These are phyloP conservation scores for Cryomyces minteri DNA, from an alignment of 495 filamentous ascomycete genomes.

Conservation along the genomic window DNA sequence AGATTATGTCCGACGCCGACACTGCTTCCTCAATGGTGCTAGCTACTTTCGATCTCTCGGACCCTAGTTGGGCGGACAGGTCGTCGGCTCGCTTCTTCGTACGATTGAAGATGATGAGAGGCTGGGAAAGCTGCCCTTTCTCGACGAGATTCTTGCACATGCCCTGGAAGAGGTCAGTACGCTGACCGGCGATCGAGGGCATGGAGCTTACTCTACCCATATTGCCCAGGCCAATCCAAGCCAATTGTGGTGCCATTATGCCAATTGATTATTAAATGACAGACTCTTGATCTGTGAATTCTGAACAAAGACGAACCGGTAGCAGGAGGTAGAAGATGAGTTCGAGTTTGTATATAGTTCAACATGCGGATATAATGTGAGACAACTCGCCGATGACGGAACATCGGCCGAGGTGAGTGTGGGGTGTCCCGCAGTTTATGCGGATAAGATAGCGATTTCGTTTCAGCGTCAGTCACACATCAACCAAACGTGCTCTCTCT, in stretches of 20 bases:
- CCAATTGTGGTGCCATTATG: slow-evolving; percentile 40
- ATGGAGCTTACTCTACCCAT: slow-evolving; percentile 57
- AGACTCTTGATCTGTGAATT: too few relatives aligned
- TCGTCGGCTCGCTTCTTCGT: slow-evolving; percentile 20
- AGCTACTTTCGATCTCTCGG: slow-evolving; percentile 41
- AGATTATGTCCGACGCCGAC: slow-evolving; percentile 53
- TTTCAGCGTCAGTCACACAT: too few relatives aligned
- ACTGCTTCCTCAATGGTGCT: slow-evolving; percentile 46
- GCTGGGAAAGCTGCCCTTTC: slow-evolving; percentile 51
- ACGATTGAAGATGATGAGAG: slow-evolving; percentile 68
- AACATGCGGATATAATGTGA: too few relatives aligned
- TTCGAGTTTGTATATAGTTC: too few relatives aligned
- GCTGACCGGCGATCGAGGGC: slow-evolving; percentile 1
- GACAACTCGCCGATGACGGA: too few relatives aligned
- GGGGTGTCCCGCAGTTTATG: too few relatives aligned
- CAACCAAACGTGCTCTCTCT: too few relatives aligned
- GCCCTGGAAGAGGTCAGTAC: slow-evolving; percentile 32
- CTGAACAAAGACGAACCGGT: too few relatives aligned
- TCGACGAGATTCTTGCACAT: slow-evolving; percentile 70
- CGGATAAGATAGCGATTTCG: too few relatives aligned
- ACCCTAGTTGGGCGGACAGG: slow-evolving; percentile 15
- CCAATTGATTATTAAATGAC: background rate
- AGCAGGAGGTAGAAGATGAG: too few relatives aligned
- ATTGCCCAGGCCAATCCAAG: slow-evolving; percentile 83
- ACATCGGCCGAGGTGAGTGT: too few relatives aligned